Base-by-base conservation (phyloP, 176 grass and related monocot species). In the Dendrocalamus sinicus region DNA sequence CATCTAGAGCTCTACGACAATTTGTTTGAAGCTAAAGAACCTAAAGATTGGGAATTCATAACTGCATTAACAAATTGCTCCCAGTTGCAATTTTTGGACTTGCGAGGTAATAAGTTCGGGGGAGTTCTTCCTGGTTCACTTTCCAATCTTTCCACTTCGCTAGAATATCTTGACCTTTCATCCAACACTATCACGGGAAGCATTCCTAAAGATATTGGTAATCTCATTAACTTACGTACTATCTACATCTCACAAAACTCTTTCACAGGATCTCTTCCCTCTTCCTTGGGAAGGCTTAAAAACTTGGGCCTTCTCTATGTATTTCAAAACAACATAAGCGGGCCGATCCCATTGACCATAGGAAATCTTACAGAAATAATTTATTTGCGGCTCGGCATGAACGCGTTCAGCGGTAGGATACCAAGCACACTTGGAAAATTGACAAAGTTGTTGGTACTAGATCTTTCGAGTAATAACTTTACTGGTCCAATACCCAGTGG, bases 181-280 rank as follows among this genome's bases (percentile, higher is more conserved):
- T 37, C 3, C 35, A 37, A 37, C 0, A 37, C 35, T 37, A 37
- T 37, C 35, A 37, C 35, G 0, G 35, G 35, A 37, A 37, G 35
- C 0, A 37, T 37, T 37, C 35, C 35, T 37, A 10, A 26, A 10
- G 83, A 30, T 17, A 80, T 92, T 6, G 73, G 73, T 11, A 92
- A 87, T 65, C 67, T 92, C 12, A 22, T 81, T 0, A 17, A 71
- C 40, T 41, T 92, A 6, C 30, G 30, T 32, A 2, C 30, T 32
- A 32, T 32, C 35, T 0, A 0, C 35, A 37, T 37, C 7, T 23
- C 7, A 35, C 11, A 1, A 0, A 89, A 89, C 70, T 40, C 1
- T 12, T 53, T 92, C 41, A 63, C 59, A 2, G 90, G 87, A 32
- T 16, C 45, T 44, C 72, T 92, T 80, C 90, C 90, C 2, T 45